A percentile compares a stretch with the other conserved stretches of the same genome.
Evolutionary conservation across 2,329 filamentous ascomycete genomes (phyloP).

Genomic region (Pestalotiopsis sp.): DNA sequence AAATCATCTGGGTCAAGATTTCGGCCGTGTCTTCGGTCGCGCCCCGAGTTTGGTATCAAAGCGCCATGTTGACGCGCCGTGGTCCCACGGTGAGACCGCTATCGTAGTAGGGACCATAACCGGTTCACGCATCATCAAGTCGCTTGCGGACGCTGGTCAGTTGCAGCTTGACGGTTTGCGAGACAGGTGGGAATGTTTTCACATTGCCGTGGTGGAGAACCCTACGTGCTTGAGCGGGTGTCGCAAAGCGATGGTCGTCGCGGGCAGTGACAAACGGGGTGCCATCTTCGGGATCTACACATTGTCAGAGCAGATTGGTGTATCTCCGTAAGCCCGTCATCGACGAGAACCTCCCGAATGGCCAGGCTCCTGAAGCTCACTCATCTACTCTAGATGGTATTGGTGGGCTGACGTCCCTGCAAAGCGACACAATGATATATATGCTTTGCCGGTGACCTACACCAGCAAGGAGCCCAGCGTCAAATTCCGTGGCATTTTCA

Average conservation of each 20-base stretch:
- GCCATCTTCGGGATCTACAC: slow-evolving; percentile 63
- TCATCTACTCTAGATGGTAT: slow-evolving; percentile 44
- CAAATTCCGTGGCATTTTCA: slow-evolving; percentile 63
- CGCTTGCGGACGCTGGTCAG: slow-evolving; percentile 44
- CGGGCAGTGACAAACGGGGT: slow-evolving; percentile 60
- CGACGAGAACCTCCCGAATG: neutral
- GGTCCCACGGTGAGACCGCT: slow-evolving; percentile 28
- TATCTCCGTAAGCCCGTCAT: slow-evolving; percentile 48
- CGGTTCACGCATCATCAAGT: slow-evolving; percentile 47
- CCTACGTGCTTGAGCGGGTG: slow-evolving; percentile 44
- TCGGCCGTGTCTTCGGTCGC: slow-evolving; percentile 27
- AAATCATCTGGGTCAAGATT: slow-evolving; percentile 24
- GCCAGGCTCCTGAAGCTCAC: neutral
- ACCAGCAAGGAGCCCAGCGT: slow-evolving; percentile 56
- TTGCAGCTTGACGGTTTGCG: slow-evolving; percentile 49
- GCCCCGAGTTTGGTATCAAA: slow-evolving; percentile 15
- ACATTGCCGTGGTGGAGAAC: slow-evolving; percentile 47
- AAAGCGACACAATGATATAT: slow-evolving; percentile 50
- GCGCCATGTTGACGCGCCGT: slow-evolving; percentile 6
- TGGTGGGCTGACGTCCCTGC: slow-evolving; percentile 62
- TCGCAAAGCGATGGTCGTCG: slow-evolving; percentile 54
- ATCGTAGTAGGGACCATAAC: slow-evolving; percentile 57
- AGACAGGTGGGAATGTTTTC: slow-evolving; percentile 62
- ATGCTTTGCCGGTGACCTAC: slow-evolving; percentile 48
- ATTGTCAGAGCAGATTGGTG: slow-evolving; percentile 63